Conservation (phyloP, 805 yeast species). For the Priceomyces medius region DNA sequence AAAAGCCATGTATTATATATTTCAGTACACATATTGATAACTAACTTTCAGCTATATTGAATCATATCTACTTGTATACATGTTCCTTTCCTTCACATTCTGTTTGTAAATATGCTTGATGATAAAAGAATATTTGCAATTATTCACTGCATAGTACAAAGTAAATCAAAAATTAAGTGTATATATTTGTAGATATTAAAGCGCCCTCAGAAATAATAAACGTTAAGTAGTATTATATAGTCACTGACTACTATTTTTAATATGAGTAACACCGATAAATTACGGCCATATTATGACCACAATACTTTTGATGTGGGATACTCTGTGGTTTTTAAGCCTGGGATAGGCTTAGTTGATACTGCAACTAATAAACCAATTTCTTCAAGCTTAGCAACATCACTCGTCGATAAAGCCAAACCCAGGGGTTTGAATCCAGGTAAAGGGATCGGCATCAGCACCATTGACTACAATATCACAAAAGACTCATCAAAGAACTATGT, state of each 20-base stretch:
- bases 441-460: conserved; percentile 16
- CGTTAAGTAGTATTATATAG: too few relatives aligned
- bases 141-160: too few relatives aligned
- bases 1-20: too few relatives aligned
- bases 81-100: too few relatives aligned
- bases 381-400: conserved; percentile 21
- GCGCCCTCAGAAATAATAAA: neutral
- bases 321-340: conserved; percentile 58
- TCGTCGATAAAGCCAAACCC: conserved; percentile 14
- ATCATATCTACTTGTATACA: too few relatives aligned
- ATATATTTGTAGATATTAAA: too few relatives aligned
- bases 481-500: conserved; percentile 40
- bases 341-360: conserved; percentile 57
- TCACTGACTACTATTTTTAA: too few relatives aligned
- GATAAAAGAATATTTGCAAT: too few relatives aligned
- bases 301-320: conserved; percentile 65
- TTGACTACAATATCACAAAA: conserved; percentile 11
- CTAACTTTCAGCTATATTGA: too few relatives aligned
- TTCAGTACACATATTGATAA: too few relatives aligned
- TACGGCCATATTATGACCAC: conserved; percentile 73
- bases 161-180: too few relatives aligned
- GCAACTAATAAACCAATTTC: conserved; percentile 36
- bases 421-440: conserved; percentile 14
- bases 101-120: too few relatives aligned
- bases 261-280: conserved; percentile 14